Base-by-base conservation (phyloP, 352 stramenopile species). In the Phytopythium chamaehyphon region DNA sequence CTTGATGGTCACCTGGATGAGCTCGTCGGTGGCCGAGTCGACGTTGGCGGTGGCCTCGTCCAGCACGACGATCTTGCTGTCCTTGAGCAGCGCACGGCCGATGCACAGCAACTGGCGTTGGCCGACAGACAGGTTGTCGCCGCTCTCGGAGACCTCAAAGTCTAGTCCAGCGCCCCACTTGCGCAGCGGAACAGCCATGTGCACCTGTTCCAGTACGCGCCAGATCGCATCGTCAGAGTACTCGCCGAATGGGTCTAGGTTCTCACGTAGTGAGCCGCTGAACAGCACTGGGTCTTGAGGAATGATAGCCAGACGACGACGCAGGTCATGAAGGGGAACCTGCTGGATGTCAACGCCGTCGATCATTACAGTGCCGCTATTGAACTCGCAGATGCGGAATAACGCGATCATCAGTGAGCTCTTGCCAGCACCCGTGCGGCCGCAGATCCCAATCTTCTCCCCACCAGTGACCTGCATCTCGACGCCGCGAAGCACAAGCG, bases 61-160 rank as follows among this genome's bases (percentile, higher is more conserved):
- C 72, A 99, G 86, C 16, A 99, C 66, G 16, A 99, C 68, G 38
- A 99, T 91, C 50, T 75, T 71, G 44, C 85, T 92, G 43, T 97
- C 76, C 21, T 82, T 75, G 10, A 99, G 66, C 52, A 98, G 63
- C 7, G 96, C 95, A 19, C 96, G 73, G 18, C 77, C 97, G 44
- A 99, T 86, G 54, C 92, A 98, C 3, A 99, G 59, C n/a, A 99
- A 64, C 67, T 98, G 95, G 2, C 95, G 71, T 67, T 99, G 87
- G 11, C 96, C 96, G 37, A 97, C 86, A 46, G 64, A 91, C 33
- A 97, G 90, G 65, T 99, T 99, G 22, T 69, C 71, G n/a, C 96
- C 96, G 15, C 82, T 79, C 53, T 98, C 93, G 5, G 83, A 75
- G 6, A 98, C 87, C 47, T 86, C 59, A 11, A 99, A 75, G 7